Percentiles rank a stretch among this genome's conserved stretches.
Evolutionary conservation across 495 filamentous ascomycete genomes (phyloP).

Genomic region (Lindgomyces ingoldianus): DNA sequence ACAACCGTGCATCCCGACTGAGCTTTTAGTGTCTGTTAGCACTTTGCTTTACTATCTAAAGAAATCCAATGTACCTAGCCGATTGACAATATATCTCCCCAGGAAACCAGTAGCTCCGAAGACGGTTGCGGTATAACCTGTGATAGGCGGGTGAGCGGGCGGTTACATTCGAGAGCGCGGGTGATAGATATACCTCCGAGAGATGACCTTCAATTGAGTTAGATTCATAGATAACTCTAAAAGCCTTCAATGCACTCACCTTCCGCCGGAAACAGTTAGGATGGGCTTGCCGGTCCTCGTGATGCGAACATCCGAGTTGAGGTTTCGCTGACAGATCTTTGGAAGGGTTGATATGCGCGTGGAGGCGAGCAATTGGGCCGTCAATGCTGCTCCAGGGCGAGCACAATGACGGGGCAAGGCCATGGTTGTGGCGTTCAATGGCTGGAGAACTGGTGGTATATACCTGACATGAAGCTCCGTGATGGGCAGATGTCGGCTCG

Average conservation of each 20-base stretch:
- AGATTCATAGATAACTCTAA: neutral
- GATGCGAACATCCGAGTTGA: slow-evolving; percentile 46
- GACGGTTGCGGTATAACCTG: slow-evolving; percentile 92
- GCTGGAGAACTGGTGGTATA: slow-evolving; percentile 16
- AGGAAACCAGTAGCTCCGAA: slow-evolving; percentile 97
- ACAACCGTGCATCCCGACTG: slow-evolving; percentile 90
- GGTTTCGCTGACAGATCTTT: slow-evolving; percentile 25
- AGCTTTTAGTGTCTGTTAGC: slow-evolving; percentile 54
- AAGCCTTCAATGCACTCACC: slow-evolving; percentile 33
- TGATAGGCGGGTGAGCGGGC: slow-evolving; percentile 17
- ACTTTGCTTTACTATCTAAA: neutral
- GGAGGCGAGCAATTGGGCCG: slow-evolving; percentile 13
- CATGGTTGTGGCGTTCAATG: slow-evolving; percentile 35
- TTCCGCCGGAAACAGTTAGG: slow-evolving; percentile 46
- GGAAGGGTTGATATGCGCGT: slow-evolving; percentile 9
- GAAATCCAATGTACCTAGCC: slow-evolving; percentile 67
- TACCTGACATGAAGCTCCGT: slow-evolving; percentile 12
- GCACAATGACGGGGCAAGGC: slow-evolving; percentile 34
- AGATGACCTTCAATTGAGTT: slow-evolving; percentile 60
- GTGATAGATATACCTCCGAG: slow-evolving; percentile 66
- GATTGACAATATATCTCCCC: slow-evolving; percentile 95
- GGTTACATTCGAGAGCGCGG: slow-evolving; percentile 32
- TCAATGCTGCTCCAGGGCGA: slow-evolving; percentile 33
- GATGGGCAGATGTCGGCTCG: slow-evolving; percentile 13
- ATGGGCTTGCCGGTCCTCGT: slow-evolving; percentile 49